Evolutionary conservation across 2,329 filamentous ascomycete species (phyloP).

Genomic region (Fusarium sp.): DNA sequence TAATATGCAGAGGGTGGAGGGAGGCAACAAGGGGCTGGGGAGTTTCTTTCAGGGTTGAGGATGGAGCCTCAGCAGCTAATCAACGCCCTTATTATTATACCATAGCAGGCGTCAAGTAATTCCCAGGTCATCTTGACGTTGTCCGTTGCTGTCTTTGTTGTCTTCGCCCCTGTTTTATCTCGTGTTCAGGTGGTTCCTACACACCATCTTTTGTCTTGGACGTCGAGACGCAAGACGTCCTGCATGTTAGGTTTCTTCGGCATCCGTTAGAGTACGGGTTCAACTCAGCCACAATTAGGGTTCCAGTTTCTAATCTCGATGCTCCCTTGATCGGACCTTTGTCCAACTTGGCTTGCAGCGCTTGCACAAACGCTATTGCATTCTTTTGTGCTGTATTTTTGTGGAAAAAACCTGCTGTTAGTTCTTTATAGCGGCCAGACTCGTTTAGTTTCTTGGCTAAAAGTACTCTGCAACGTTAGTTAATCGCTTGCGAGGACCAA

Average conservation of each 20-base stretch:
- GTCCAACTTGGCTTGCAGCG: conserved; percentile 6
- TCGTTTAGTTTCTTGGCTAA: conserved; percentile 28
- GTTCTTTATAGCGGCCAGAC: conserved; percentile 5
- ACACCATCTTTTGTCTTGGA: conserved; percentile 46
- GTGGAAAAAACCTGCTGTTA: conserved; percentile 20
- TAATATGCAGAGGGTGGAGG: not conserved
- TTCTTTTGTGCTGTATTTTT: not conserved
- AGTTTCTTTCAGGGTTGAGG: conserved; percentile 10
- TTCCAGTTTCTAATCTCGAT: conserved; percentile 34
- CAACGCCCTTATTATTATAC: not conserved
- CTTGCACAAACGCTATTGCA: conserved; percentile 26
- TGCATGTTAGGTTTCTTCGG: too few relatives aligned
- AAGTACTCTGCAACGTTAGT: not conserved
- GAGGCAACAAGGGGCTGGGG: conserved; percentile 6
- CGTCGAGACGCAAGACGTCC: too few relatives aligned
- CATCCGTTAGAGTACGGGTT: conserved; percentile 9
- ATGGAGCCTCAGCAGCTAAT: conserved; percentile 15
- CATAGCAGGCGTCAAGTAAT: conserved; percentile 10
- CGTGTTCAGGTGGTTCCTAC: conserved; percentile 51
- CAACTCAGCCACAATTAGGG: conserved; percentile 34
- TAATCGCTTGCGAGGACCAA: not conserved
- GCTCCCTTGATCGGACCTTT: conserved; percentile 35
- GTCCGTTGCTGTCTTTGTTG: conserved; percentile 1
- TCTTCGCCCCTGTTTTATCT: conserved; percentile 43
- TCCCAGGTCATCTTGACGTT: conserved; percentile 39